Percentiles rank a stretch among this genome's conserved stretches.
phyloP scores from a whole-genome alignment of 2,329 filamentous ascomycete genomes.

The Stemphylium vesicarium region DNA sequence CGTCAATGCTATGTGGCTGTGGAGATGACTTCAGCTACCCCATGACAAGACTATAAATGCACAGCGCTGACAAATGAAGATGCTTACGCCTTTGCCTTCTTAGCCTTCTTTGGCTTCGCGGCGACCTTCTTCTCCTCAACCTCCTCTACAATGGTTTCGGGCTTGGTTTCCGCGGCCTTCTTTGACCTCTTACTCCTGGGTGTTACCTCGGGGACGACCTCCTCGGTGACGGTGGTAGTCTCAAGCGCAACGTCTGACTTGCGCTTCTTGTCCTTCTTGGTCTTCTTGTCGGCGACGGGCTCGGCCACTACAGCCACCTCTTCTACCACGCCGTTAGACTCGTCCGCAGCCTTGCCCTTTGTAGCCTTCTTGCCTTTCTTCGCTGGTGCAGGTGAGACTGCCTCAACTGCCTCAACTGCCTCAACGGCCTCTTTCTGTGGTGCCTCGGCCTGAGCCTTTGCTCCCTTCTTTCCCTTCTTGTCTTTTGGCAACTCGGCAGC shows the following conservation, averaged over 20 bases:
- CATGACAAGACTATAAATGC: not conserved
- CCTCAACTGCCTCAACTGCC: slow-evolving; percentile 15
- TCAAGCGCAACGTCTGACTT: slow-evolving; percentile 29
- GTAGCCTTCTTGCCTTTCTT: slow-evolving; percentile 37
- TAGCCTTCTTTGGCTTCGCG: slow-evolving; percentile 30
- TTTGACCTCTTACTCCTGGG: slow-evolving; percentile 33
- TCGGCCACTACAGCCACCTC: slow-evolving; percentile 9
- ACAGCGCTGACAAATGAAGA: not conserved
- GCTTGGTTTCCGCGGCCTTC: slow-evolving; percentile 21
- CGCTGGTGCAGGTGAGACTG: slow-evolving; percentile 13
- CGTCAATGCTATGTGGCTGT: not conserved
- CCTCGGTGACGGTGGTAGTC: slow-evolving; percentile 13
- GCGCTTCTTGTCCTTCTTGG: slow-evolving; percentile 24
- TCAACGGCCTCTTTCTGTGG: not conserved
- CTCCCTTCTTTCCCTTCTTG: slow-evolving; percentile 41
- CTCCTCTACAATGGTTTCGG: slow-evolving; percentile 18
- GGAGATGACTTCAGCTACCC: not conserved
- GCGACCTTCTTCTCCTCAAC: slow-evolving; percentile 27
- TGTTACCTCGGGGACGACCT: slow-evolving; percentile 11
- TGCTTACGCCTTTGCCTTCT: slow-evolving; percentile 31
- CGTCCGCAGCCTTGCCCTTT: slow-evolving; percentile 24
- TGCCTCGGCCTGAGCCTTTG: slow-evolving; percentile 14
- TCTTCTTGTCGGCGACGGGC: slow-evolving; percentile 9
- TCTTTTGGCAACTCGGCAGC: slow-evolving; percentile 30
- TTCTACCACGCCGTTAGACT: slow-evolving; percentile 16